A percentile compares a stretch with the other conserved stretches of the same genome.
Conservation (phyloP, 768 basidiomycete species). For the Austroboletus festivus region DNA sequence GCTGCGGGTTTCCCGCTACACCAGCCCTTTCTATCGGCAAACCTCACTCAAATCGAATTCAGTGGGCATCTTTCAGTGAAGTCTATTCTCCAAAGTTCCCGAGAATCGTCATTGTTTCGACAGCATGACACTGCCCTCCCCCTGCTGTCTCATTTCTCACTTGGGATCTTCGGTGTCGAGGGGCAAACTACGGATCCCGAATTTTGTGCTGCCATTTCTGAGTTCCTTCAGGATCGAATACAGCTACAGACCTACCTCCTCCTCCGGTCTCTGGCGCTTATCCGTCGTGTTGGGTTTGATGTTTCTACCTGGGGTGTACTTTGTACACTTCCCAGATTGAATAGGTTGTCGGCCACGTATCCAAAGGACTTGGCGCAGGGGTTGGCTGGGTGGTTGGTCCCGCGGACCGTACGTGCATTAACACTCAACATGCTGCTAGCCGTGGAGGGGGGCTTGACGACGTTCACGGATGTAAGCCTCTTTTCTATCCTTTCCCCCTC, state of each 20-base stretch:
- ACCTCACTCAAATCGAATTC: conserved; percentile 64
- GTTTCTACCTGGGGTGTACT: conserved; percentile 71
- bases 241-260: conserved; percentile 54
- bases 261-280: conserved; percentile 41
- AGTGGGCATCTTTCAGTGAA: conserved; percentile 52
- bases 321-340: conserved; percentile 51
- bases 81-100: conserved; percentile 55
- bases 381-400: conserved; percentile 67
- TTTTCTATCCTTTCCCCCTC: not conserved
- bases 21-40: conserved; percentile 55
- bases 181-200: conserved; percentile 52
- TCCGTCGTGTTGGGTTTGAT: conserved; percentile 57
- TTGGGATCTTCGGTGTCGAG: conserved; percentile 44
- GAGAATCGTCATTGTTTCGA: conserved; percentile 56
- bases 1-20: conserved; percentile 57
- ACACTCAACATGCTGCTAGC: conserved; percentile 38
- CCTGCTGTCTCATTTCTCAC: conserved; percentile 62
- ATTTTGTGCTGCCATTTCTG: conserved; percentile 65
- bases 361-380: conserved; percentile 62
- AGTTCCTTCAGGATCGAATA: conserved; percentile 57
- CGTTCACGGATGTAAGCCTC: conserved; percentile 40
- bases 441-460: conserved; percentile 24
- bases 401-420: conserved; percentile 48
- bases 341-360: conserved; percentile 57
- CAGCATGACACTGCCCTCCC: conserved; percentile 43